phyloP scores from a whole-genome alignment of 768 basidiomycete species.

The Calvatia gigantea region DNA sequence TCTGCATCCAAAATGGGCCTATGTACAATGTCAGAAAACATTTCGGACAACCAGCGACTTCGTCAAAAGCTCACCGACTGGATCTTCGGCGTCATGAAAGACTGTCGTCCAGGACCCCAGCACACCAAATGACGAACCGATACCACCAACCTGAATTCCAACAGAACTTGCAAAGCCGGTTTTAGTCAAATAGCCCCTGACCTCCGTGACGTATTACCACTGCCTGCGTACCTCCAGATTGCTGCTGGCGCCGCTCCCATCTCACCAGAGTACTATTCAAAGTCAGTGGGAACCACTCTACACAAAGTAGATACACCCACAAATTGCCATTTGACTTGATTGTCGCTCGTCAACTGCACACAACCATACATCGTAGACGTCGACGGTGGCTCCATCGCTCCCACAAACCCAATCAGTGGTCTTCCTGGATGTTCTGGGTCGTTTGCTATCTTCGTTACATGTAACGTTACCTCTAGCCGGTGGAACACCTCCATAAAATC shows the following conservation, averaged over 20 bases:
- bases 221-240: conserved; percentile 59
- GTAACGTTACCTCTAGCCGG: conserved; percentile 43
- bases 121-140: conserved; percentile 57
- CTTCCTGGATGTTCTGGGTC: conserved; percentile 47
- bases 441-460: conserved; percentile 33
- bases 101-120: conserved; percentile 49
- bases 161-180: conserved; percentile 45
- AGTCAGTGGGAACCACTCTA: not conserved
- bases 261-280: conserved; percentile 46
- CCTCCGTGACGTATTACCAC: conserved; percentile 8
- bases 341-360: conserved; percentile 54
- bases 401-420: conserved; percentile 52
- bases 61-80: conserved; percentile 33
- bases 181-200: not conserved
- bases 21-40: not conserved
- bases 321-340: conserved; percentile 60
- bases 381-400: conserved; percentile 41
- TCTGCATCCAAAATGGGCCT: conserved; percentile 19
- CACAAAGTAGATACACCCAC: conserved; percentile 33
- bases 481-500: conserved; percentile 53
- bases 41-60: not conserved
- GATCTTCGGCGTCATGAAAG: conserved; percentile 41
- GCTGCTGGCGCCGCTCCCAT: conserved; percentile 37
- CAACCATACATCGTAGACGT: conserved; percentile 48
- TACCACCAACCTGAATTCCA: conserved; percentile 57